A percentile compares a stretch with the other conserved stretches of the same genome.
These are phyloP conservation scores for Lactifluus rugatus DNA, from an alignment of 768 basidiomycete species.

Conservation along the genomic window DNA sequence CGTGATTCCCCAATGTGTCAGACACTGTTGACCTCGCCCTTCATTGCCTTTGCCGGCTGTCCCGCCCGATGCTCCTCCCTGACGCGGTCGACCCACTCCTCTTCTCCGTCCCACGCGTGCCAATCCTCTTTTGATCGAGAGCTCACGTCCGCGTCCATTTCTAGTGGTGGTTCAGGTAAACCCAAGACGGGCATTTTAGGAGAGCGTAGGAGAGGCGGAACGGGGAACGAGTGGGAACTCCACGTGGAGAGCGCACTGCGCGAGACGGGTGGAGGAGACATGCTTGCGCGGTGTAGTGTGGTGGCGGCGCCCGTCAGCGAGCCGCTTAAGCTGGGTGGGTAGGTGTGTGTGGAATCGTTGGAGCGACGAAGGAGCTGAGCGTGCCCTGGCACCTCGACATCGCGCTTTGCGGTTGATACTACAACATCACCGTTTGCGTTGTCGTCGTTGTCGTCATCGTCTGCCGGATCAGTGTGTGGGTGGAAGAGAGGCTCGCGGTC, in stretches of 20 bases:
- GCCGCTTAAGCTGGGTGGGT: slow-evolving; percentile 50
- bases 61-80: slow-evolving; percentile 42
- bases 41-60: slow-evolving; percentile 31
- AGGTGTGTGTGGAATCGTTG: slow-evolving; percentile 36
- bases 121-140: slow-evolving; percentile 28
- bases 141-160: slow-evolving; percentile 3
- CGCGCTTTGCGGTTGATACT: slow-evolving; percentile 17
- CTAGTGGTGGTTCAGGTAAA: slow-evolving; percentile 9
- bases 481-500: slow-evolving; percentile 54
- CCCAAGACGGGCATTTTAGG: slow-evolving; percentile 14
- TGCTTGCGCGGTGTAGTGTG: slow-evolving; percentile 26
- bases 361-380: slow-evolving; percentile 30
- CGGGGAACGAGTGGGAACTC: slow-evolving; percentile 21
- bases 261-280: slow-evolving; percentile 18
- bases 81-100: slow-evolving; percentile 43
- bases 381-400: slow-evolving; percentile 39
- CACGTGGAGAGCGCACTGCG: not conserved
- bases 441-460: slow-evolving; percentile 20
- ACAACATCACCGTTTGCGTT: not conserved
- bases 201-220: slow-evolving; percentile 21
- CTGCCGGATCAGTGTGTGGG: slow-evolving; percentile 39
- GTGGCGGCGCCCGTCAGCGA: slow-evolving; percentile 31
- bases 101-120: slow-evolving; percentile 36
- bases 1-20: slow-evolving; percentile 19
- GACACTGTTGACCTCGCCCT: slow-evolving; percentile 25